Percentiles rank a stretch among this genome's conserved stretches.
Evolutionary conservation across 495 filamentous ascomycete genomes (phyloP).

Genomic region (Aspergillus diversus): DNA sequence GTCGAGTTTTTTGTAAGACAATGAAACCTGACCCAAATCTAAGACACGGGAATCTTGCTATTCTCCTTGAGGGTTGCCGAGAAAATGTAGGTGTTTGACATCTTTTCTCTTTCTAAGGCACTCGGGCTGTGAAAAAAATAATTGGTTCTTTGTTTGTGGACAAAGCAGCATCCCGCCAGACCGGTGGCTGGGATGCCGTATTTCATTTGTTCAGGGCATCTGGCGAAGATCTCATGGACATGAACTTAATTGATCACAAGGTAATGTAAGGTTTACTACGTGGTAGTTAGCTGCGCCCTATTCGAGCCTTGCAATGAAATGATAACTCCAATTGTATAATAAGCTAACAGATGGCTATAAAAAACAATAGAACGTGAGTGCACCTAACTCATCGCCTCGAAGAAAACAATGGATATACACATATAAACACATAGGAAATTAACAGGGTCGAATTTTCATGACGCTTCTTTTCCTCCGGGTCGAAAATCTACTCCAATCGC

Average conservation of each 20-base stretch:
- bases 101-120: background rate
- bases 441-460: slow-evolving; percentile 47
- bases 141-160: background rate
- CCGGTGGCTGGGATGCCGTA: background rate
- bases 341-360: slow-evolving; percentile 43
- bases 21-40: background rate
- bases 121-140: background rate
- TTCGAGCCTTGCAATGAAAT: slow-evolving; percentile 12
- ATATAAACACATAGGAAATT: slow-evolving; percentile 47
- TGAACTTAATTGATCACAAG: background rate
- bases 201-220: background rate
- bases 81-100: background rate
- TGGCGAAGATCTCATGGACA: background rate
- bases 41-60: background rate
- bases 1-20: background rate
- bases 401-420: slow-evolving; percentile 52
- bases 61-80: background rate
- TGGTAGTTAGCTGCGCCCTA: background rate
- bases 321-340: slow-evolving; percentile 37
- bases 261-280: background rate
- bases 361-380: slow-evolving; percentile 46
- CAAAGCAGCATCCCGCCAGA: no score
- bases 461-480: slow-evolving; percentile 29
- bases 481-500: slow-evolving; percentile 13
- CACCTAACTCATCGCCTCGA: slow-evolving; percentile 49